Evolutionary conservation across 305 asterid genomes (phyloP).

Genomic region (Salvia sclarea): DNA sequence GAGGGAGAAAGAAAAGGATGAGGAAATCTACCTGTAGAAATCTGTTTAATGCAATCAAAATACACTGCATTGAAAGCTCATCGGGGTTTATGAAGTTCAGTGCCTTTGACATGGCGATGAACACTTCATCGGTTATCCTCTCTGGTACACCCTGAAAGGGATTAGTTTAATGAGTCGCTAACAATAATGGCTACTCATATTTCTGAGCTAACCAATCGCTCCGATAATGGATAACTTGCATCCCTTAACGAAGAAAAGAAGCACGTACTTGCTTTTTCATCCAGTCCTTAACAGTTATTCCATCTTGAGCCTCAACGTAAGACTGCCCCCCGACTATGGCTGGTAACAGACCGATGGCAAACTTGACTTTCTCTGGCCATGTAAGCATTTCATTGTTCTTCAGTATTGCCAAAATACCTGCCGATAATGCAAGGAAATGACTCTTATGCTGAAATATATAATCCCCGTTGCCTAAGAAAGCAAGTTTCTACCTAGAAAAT

Average conservation of each 20-base stretch:
- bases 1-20: not conserved
- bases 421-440: slow-evolving; percentile 12
- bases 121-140: slow-evolving; percentile 86
- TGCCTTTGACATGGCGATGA: slow-evolving; percentile 99
- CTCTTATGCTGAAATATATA: not conserved
- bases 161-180: slow-evolving; percentile 10
- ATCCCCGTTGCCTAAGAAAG: not conserved
- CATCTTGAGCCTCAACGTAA: slow-evolving; percentile 97
- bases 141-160: slow-evolving; percentile 89
- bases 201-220: slow-evolving; percentile 16
- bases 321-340: slow-evolving; percentile 98
- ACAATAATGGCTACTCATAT: not conserved
- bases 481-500: not conserved
- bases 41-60: slow-evolving; percentile 91
- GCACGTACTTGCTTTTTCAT: slow-evolving; percentile 78
- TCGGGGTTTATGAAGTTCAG: slow-evolving; percentile 95
- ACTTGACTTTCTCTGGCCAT: slow-evolving; percentile 94
- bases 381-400: slow-evolving; percentile 98
- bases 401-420: slow-evolving; percentile 93
- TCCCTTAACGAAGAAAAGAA: slow-evolving; percentile 13
- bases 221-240: not conserved
- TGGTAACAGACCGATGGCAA: slow-evolving; percentile 95
- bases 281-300: slow-evolving; percentile 91
- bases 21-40: slow-evolving; percentile 78
- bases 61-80: slow-evolving; percentile 97